Percentiles rank a stretch among this genome's conserved stretches.
Conservation (phyloP, 228 moss, liverwort and hornwort genomes). For the Sphagnum magellanicum region DNA sequence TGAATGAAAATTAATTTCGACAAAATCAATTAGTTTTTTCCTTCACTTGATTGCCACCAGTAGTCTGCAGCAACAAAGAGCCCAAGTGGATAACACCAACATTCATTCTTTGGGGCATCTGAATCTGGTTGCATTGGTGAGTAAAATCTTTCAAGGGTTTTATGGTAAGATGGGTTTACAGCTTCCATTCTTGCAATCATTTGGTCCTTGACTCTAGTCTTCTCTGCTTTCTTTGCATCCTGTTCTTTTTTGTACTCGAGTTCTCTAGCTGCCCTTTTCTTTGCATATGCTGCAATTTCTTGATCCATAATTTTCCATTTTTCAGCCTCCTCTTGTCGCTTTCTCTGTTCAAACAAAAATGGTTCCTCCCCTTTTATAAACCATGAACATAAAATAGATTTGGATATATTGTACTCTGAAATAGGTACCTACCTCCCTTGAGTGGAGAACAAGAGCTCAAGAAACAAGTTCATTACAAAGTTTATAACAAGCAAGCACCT, state of each 20-base stretch:
- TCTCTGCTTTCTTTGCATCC: neutral
- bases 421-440: too few species aligned
- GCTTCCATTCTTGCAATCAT: slow-evolving; percentile 1
- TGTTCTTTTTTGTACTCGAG: neutral
- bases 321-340: neutral
- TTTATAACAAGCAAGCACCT: slow-evolving; percentile 5
- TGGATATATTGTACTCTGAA: too few species aligned
- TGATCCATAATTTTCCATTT: neutral
- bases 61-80: too few species aligned
- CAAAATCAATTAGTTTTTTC: neutral
- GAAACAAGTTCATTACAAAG: too few species aligned
- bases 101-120: too few species aligned
- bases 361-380: too few species aligned
- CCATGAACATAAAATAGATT: too few species aligned
- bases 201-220: neutral
- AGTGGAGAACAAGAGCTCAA: too few species aligned
- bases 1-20: neutral
- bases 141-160: too few species aligned
- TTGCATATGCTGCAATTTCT: neutral
- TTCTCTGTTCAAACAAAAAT: neutral
- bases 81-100: too few species aligned
- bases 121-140: too few species aligned
- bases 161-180: neutral
- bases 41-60: too few species aligned
- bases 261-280: neutral